These are phyloP conservation scores for Leptomonas pyrrhocoris DNA, from an alignment of 208 protist genomes.

Conservation along the genomic window DNA sequence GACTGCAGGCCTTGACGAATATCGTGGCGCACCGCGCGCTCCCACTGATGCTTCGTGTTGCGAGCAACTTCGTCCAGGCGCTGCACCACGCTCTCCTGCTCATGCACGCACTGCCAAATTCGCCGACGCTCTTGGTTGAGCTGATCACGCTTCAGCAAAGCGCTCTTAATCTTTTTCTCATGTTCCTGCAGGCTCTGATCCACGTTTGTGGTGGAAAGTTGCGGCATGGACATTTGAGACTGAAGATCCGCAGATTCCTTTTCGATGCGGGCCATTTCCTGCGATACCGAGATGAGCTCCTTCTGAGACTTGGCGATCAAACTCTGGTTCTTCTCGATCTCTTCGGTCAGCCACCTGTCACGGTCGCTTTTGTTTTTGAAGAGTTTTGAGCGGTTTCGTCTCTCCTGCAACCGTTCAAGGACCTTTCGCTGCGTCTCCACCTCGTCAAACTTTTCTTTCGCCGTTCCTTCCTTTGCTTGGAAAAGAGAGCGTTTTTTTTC, in stretches of 20 bases:
- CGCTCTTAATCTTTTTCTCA: slow-evolving; percentile 42
- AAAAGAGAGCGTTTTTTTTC: slow-evolving; percentile 42
- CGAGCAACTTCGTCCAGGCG: slow-evolving; percentile 52
- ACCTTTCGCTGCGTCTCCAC: slow-evolving; percentile 50
- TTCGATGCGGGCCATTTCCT: slow-evolving; percentile 41
- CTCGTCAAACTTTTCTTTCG: slow-evolving; percentile 39
- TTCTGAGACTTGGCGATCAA: slow-evolving; percentile 48
- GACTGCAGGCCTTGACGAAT: slow-evolving; percentile 87
- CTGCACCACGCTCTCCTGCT: slow-evolving; percentile 70
- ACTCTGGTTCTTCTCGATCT: slow-evolving; percentile 77
- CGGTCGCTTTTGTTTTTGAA: slow-evolving; percentile 92
- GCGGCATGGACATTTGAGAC: slow-evolving; percentile 9
- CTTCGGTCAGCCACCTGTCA: slow-evolving; percentile 86
- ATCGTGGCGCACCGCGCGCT: slow-evolving; percentile 75
- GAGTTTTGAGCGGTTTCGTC: slow-evolving; percentile 86
- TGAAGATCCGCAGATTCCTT: slow-evolving; percentile 17
- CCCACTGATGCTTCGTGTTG: slow-evolving; percentile 57
- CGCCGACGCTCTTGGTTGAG: slow-evolving; percentile 77
- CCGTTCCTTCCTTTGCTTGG: slow-evolving; percentile 34
- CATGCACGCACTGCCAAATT: slow-evolving; percentile 80
- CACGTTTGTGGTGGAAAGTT: slow-evolving; percentile 32
- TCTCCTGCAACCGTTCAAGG: slow-evolving; percentile 86
- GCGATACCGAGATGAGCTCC: slow-evolving; percentile 45
- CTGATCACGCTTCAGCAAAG: slow-evolving; percentile 50
- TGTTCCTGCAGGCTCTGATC: slow-evolving; percentile 53